Evolutionary conservation across 768 basidiomycete genomes (phyloP).

Genomic region (Boletus insuetus): DNA sequence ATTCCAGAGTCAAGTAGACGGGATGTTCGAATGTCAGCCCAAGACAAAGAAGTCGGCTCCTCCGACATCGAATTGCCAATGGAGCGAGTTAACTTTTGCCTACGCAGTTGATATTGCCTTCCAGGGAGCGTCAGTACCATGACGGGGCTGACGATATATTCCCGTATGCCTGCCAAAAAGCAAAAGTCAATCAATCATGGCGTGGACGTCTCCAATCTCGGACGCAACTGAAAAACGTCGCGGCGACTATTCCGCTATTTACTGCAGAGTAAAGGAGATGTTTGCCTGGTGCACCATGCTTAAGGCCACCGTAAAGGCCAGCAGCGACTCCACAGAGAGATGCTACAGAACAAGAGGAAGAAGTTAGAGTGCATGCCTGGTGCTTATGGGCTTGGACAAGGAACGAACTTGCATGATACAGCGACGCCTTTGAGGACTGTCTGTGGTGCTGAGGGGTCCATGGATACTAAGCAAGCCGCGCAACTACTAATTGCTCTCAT

Average conservation of each 20-base stretch:
- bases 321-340: constrained; percentile 47
- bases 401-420: constrained; percentile 80
- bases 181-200: background rate
- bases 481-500: too few relatives aligned
- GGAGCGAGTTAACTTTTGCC: constrained; percentile 31
- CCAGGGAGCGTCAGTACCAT: constrained; percentile 46
- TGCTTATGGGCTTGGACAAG: constrained; percentile 6
- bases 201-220: background rate
- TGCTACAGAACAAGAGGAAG: constrained; percentile 44
- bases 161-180: constrained; percentile 57
- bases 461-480: background rate
- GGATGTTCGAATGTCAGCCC: constrained; percentile 54
- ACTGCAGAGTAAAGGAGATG: constrained; percentile 60
- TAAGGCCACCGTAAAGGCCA: constrained; percentile 45
- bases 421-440: constrained; percentile 58
- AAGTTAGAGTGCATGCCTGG: constrained; percentile 24
- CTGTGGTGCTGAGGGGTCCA: constrained; percentile 33
- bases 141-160: constrained; percentile 69
- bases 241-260: constrained; percentile 69
- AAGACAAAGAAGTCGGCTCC: constrained; percentile 31
- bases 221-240: constrained; percentile 74
- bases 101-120: constrained; percentile 45
- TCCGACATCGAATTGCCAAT: constrained; percentile 15
- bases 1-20: constrained; percentile 68
- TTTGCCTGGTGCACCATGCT: constrained; percentile 45